Base-by-base conservation (phyloP, 2,329 filamentous ascomycete species). In the Talaromyces sp. region DNA sequence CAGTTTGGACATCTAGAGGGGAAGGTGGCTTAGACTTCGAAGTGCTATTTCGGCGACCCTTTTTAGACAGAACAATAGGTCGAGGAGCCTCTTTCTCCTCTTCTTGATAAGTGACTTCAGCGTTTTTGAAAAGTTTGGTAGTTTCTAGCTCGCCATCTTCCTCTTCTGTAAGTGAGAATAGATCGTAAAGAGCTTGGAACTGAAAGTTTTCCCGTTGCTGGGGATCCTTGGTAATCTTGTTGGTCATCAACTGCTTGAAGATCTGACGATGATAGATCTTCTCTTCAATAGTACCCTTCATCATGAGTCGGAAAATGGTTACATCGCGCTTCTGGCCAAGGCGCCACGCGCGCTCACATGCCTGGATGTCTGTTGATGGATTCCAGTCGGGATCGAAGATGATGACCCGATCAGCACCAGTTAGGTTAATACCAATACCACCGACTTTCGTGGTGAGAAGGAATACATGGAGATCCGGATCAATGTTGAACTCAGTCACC, bases 331-430 rank as follows among this genome's bases (percentile, higher is more conserved):
- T 97, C 75, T 99, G 94, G 0, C 94, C 94, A 2, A 99, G 77
- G 52, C 94, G 86, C 94, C 94, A 99, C 5, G 95, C 94, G 65
- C 94, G 85, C 73, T 99, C 94, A 43, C 94, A 87, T 14, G 94
- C 94, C 75, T 99, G 94, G 22, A 97, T 81, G 67, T 99, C 94
- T 0, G 93, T 97, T 0, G 93, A 97, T 2, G 93, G 94, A 65
- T 97, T 97, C 94, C 94, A 99, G 69, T 99, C 94, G 0, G 94
- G 95, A 66, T 99, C 95, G 67, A 94, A 99, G 49, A 99, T 97
- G 67, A 99, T 96, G 58, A 99, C 93, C 30, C 94, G 86, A 68
- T 96, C 90, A 4, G 94, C 94, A 7, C 94, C 94, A 0, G 94
- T 99, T 19, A 99, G 78, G 62, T 99, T 99, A 42, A 96, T 88